Conservation (phyloP, 2,329 filamentous ascomycete species). For the Cordyceps cicadae region DNA sequence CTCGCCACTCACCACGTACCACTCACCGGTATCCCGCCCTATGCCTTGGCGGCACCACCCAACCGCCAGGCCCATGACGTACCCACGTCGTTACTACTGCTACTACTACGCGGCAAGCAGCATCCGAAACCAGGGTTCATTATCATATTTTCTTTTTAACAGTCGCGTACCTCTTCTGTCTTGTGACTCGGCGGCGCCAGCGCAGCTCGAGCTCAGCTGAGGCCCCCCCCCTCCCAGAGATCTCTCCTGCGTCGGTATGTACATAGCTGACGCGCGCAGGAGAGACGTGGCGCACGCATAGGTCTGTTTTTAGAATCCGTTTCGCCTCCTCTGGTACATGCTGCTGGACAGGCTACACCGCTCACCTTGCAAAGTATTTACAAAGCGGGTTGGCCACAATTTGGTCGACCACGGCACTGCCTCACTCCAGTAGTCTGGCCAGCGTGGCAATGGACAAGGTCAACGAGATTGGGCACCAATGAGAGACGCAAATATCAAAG, state of each 20-base stretch:
- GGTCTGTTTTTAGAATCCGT: too few species aligned
- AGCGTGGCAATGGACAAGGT: not conserved
- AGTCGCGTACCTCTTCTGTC: not conserved
- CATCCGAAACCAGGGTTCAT: not conserved
- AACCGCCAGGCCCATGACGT: slow-evolving; percentile 4
- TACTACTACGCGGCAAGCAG: slow-evolving; percentile 2
- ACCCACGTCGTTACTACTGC: not conserved
- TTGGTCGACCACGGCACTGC: not conserved
- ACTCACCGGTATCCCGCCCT: not conserved
- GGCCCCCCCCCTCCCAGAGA: not conserved
- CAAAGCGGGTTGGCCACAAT: not conserved
- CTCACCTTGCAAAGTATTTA: not conserved
- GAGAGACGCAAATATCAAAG: too few species aligned
- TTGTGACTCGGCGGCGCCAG: not conserved
- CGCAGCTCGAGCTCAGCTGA: not conserved
- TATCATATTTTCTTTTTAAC: not conserved
- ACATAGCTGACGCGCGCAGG: not conserved
- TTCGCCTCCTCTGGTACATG: too few species aligned
- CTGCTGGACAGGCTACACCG: not conserved
- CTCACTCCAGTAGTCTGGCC: not conserved
- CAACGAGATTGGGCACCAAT: not conserved
- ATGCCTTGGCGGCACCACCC: not conserved
- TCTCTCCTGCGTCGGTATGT: not conserved
- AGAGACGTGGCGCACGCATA: too few species aligned
- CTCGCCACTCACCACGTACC: not conserved